A percentile compares a stretch with the other conserved stretches of the same genome.
Conservation (phyloP, 352 stramenopile species). For the Globisporangium nagaii region DNA sequence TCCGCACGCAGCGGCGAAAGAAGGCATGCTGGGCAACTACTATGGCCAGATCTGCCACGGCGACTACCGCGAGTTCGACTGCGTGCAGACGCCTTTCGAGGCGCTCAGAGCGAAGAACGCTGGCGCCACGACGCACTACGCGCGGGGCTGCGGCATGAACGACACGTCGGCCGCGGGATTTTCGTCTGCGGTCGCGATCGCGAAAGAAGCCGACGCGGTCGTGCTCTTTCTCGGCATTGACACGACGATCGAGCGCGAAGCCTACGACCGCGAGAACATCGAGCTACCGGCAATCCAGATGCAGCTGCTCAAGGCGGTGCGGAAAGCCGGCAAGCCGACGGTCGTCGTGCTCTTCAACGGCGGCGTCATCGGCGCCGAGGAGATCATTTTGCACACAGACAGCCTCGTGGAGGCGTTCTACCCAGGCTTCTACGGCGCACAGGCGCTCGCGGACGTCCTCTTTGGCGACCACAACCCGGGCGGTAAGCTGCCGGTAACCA, state of each 20-base stretch:
- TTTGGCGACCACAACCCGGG: constrained; percentile 79
- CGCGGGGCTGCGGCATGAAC: constrained; percentile 52
- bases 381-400: constrained; percentile 60
- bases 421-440: constrained; percentile 72
- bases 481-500: constrained; percentile 83
- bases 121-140: constrained; percentile 29
- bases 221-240: constrained; percentile 84
- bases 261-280: constrained; percentile 68
- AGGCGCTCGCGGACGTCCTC: constrained; percentile 75
- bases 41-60: constrained; percentile 79
- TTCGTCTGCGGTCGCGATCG: constrained; percentile 33
- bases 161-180: constrained; percentile 57
- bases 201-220: constrained; percentile 37
- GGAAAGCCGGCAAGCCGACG: constrained; percentile 45
- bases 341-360: constrained; percentile 89
- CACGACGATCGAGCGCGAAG: constrained; percentile 72
- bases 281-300: constrained; percentile 67
- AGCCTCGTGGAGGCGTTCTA: constrained; percentile 79
- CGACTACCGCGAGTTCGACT: constrained; percentile 57
- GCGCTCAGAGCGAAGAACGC: constrained; percentile 45
- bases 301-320: constrained; percentile 65
- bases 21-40: constrained; percentile 83
- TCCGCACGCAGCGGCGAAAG: constrained; percentile 58
- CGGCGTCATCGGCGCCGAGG: constrained; percentile 70
- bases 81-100: constrained; percentile 66